Base-by-base conservation (phyloP, 805 yeast genomes). In the Clavispora santaluciae region DNA sequence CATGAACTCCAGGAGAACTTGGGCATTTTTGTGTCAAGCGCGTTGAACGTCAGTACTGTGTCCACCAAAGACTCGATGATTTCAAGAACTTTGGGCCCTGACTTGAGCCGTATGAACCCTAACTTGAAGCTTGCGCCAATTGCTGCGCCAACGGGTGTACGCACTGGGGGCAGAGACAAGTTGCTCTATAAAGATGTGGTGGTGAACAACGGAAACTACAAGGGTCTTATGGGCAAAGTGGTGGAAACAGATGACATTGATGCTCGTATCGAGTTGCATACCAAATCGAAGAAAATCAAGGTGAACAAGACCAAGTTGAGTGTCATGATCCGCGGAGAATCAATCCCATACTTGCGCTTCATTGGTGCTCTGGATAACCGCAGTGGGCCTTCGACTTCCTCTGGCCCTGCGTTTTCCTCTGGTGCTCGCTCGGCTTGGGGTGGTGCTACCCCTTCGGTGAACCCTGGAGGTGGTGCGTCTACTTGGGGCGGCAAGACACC, bases 221-320 rank as follows among this genome's bases (percentile, higher is more conserved):
- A 93, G 66, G 98, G 99, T 35, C 79, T 88, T 51, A 81, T 83
- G 68, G 99, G 99, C 60, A 85, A 87, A 49, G 87, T 93, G 33
- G 84, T 86, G 51, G 98, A 93, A 59, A 88, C 96, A 8, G 93
- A 88, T 54, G 99, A 95, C 47, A 84, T 84, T 11, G 78, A 76
- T 51, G 98, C 97, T 1, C 78, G 97, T 45, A 86, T 93, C 33
- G 99, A 93, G 66, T 74, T 93, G 49, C 98, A 93, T 62, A 86
- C 96, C 21, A 90, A 90, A 51, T 82, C 83, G 57, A 93, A 91
- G 61, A 86, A 85, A 44, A 80, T 90, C 46, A 86, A 91, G 43
- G 86, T 93, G 24, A 83, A 81, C 53, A 90, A 90, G 57, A 73
- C 77, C 24, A 86, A 83, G 56, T 72, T 93, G 54, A 76, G 87